Conservation (phyloP, 768 basidiomycete species). For the Neoboletus magnificus region DNA sequence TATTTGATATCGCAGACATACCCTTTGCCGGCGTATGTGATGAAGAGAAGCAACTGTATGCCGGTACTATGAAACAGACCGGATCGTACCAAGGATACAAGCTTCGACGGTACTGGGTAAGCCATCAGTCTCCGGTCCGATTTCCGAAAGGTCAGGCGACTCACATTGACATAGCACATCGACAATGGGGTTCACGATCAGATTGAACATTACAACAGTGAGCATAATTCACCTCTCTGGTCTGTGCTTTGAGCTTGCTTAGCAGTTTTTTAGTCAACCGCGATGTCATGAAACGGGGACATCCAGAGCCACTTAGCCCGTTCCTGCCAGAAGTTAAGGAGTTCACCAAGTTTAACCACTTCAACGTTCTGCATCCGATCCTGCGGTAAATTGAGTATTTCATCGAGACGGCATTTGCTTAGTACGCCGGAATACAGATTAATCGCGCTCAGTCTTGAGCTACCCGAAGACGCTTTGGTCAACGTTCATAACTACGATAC, state of each 20-base stretch:
- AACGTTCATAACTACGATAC: conserved; percentile 45
- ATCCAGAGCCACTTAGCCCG: conserved; percentile 49
- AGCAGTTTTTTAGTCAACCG: conserved; percentile 42
- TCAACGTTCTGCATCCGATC: conserved; percentile 47
- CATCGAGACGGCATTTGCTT: not conserved
- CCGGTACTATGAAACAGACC: conserved; percentile 39
- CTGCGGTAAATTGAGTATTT: conserved; percentile 33
- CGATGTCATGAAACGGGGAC: conserved; percentile 42
- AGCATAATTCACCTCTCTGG: conserved; percentile 10
- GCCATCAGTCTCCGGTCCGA: not conserved
- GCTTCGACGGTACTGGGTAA: conserved; percentile 46
- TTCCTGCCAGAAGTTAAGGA: conserved; percentile 50
- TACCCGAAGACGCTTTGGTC: conserved; percentile 51
- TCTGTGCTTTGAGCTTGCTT: not conserved
- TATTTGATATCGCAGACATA: conserved; percentile 49
- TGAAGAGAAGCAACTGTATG: conserved; percentile 43
- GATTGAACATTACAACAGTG: conserved; percentile 62
- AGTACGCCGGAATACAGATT: conserved; percentile 31
- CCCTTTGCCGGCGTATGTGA: conserved; percentile 40
- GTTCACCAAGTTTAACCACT: conserved; percentile 51
- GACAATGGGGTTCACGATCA: conserved; percentile 62
- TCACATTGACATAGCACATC: conserved; percentile 44
- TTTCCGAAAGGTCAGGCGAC: not conserved
- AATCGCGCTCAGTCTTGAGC: conserved; percentile 49
- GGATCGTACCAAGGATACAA: conserved; percentile 56